Base-by-base conservation (phyloP, 176 grass and related monocot genomes). In the Avena sativa region DNA sequence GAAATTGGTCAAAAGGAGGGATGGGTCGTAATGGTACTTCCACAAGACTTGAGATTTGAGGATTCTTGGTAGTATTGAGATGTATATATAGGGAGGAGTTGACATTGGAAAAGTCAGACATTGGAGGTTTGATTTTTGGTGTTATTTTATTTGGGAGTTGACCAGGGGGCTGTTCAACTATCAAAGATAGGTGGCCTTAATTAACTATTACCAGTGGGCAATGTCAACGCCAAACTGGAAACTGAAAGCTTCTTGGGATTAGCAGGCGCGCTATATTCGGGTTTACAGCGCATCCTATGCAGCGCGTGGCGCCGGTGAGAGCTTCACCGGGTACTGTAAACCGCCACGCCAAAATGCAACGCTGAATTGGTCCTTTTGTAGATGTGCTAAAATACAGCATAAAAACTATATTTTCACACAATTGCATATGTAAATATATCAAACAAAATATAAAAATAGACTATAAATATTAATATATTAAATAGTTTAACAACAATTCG, bases 1-100 rank as follows among this genome's bases (percentile, higher is more conserved):
- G 26, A 49, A 12, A 19, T 19, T 57, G 46, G 7, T 26, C 20
- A 43, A 51, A 71, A 38, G 7, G 34, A 84, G 14, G 66, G n/a
- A 59, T 73, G 43, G 64, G 30, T 43, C 69, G 21, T 60, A 49
- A 58, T 67, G 73, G 65, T 25, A 26, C 69, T 25, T 65, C 63
- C 0, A 68, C 88, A 30, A 46, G 79, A 12, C 19, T 65, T 57
- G 78, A 47, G 73, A 12, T 23, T 65, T 57, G 81, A 53, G 73
- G 53, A 64, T 67, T 77, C 16, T 79, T 47, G 60, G 53, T 79
- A 55, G 53, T 79, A 55, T 16, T 63, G 58, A 58, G 85, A 21
- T n/a, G 79, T 77, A 89, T 89, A 78, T 84, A 89, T 89, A 87
- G 68, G 28, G 17, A 3, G 20, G 53, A 46, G 81, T 93, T 93